Evolutionary conservation across 2,329 filamentous ascomycete genomes (phyloP), one percentile per base, ranked within the genome.

Genomic region (Clarireedia monteithiana): DNA sequence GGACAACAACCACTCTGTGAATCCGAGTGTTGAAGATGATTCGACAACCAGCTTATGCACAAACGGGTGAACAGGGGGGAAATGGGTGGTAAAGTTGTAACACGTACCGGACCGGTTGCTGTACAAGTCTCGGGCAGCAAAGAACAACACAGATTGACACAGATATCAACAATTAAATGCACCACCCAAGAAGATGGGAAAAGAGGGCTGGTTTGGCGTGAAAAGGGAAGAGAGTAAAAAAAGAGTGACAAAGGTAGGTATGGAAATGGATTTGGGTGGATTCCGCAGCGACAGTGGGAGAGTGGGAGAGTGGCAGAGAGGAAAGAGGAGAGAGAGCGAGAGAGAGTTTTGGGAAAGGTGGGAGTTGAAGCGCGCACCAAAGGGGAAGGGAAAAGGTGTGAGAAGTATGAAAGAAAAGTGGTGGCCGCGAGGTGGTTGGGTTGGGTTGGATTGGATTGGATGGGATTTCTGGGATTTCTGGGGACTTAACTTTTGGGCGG

Each of bases 101-200:
- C 51, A 53, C 51, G 51, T 53, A 53, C 51, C 44, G 24, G 20
- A 30, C 51, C 44, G 24, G 20, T 39, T 12, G 30, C 12, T 39
- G 50, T 40, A n/a, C 34, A 24, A 47, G 24, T 30, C 34, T 46
- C 24, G 50, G 39, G 40, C 39, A 46, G 27, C 27, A 38, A 36
- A 30, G 9, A 44, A 14, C 15, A 30, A 30, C 12, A 44, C n/a
- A 30, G 30, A 40, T 44, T 7, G 23, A 30, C 12, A 44, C n/a
- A 30, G 30, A 40, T 44, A 48, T 38, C 51, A 47, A 53, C 6
- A 30, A 53, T 26, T n/a, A 20, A 53, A 34, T 38, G 30, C 51
- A 53, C 51, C 14, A 48, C 30, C 23, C 42, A 17, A 26, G 17
- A 27, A 12, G 30, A 34, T 12, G 30, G 17, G 17, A 42, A 42